These are phyloP conservation scores for Takakia lepidozioides DNA, from an alignment of 225 moss, liverwort and hornwort genomes.

Conservation along the genomic window DNA sequence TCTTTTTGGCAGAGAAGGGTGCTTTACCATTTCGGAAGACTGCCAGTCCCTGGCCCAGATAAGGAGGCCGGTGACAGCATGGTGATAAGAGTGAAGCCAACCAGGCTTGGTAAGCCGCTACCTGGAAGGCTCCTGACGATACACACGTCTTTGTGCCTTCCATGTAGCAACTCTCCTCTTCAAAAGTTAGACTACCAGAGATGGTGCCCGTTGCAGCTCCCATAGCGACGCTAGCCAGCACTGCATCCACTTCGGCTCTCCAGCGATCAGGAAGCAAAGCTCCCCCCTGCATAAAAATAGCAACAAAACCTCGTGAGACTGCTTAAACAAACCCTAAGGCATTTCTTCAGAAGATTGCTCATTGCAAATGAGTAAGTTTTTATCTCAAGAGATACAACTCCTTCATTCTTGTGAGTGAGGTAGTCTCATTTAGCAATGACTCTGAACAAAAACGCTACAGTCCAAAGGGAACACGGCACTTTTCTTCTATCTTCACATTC, in stretches of 20 bases:
- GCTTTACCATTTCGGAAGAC: constrained; percentile 86
- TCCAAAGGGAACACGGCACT: no score
- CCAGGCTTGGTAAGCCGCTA: constrained; percentile 89
- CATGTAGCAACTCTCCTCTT: constrained; percentile 66
- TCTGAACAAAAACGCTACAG: no score
- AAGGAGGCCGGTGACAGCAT: constrained; percentile 93
- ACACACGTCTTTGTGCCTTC: constrained; percentile 53
- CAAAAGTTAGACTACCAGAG: constrained; percentile 47
- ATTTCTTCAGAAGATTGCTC: no score
- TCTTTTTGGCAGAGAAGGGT: no score
- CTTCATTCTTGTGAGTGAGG: no score
- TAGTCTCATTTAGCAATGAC: no score
- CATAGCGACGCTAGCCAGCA: constrained; percentile 86
- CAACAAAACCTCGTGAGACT: no score
- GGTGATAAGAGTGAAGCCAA: constrained; percentile 92
- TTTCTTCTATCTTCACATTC: no score
- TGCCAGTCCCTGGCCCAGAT: constrained; percentile 86
- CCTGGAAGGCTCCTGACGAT: constrained; percentile 69
- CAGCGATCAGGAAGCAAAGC: constrained; percentile 86
- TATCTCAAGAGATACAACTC: no score
- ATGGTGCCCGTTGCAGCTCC: constrained; percentile 68
- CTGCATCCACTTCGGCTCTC: constrained; percentile 94
- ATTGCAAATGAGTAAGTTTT: no score
- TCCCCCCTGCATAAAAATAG: constrained; percentile 56
- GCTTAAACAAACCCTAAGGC: no score